These are phyloP conservation scores for Blakeslea trispora DNA, from an alignment of 371 early-diverging fungal species.

Conservation along the genomic window DNA sequence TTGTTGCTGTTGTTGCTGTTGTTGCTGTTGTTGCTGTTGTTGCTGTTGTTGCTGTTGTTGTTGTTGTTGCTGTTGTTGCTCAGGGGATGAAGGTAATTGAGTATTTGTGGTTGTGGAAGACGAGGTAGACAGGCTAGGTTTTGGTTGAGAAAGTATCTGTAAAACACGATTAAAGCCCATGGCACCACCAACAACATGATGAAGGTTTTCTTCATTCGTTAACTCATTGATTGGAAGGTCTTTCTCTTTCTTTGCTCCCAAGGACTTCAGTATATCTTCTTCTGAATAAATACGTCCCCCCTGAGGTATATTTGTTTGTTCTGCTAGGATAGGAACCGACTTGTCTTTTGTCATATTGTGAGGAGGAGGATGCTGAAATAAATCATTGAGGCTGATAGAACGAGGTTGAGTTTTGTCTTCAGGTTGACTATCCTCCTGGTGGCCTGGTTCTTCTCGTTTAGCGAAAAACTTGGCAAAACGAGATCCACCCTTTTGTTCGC, in stretches of 20 bases:
- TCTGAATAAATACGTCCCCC: conserved; percentile 57
- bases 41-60: no score
- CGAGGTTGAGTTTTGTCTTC: conserved; percentile 17
- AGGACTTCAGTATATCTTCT: conserved; percentile 57
- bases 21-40: no score
- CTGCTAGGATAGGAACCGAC: background rate
- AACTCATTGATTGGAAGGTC: conserved; percentile 18
- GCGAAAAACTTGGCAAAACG: conserved; percentile 70
- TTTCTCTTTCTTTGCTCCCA: conserved; percentile 43
- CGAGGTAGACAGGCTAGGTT: conserved; percentile 14
- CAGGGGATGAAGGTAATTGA: no score
- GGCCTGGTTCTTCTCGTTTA: conserved; percentile 38
- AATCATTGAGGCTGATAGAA: conserved; percentile 53
- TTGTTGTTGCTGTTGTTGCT: no score
- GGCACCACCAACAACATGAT: conserved; percentile 20
- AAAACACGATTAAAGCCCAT: conserved; percentile 63
- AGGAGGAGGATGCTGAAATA: conserved; percentile 41
- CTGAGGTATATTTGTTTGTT: conserved; percentile 7
- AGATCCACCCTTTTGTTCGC: conserved; percentile 50
- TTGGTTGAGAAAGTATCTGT: conserved; percentile 62
- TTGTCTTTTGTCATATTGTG: background rate
- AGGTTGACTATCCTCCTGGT: background rate
- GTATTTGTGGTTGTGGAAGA: no score
- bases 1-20: no score
- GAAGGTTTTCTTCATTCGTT: conserved; percentile 44